phyloP scores from a whole-genome alignment of 805 yeast genomes.

The Osmozyma mogii region DNA sequence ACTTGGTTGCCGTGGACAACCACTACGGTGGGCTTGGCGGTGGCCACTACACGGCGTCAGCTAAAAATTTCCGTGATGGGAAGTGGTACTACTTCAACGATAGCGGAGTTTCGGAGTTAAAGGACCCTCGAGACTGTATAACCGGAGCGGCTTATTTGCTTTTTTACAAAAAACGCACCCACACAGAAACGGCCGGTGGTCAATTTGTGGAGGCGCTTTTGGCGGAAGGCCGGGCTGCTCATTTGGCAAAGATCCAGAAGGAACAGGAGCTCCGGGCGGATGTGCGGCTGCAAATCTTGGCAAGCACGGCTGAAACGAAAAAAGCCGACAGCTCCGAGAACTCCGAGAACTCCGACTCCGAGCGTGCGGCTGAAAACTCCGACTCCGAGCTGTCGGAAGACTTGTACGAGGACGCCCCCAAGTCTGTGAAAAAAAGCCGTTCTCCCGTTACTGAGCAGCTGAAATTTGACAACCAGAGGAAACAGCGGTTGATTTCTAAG shows the following conservation, averaged over 20 bases:
- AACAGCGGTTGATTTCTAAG: slow-evolving; percentile 13
- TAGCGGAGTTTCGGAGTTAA: slow-evolving; percentile 53
- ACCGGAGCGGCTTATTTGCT: slow-evolving; percentile 80
- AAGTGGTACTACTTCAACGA: slow-evolving; percentile 92
- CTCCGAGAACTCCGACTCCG: slow-evolving; percentile 3
- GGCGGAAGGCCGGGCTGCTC: slow-evolving; percentile 43
- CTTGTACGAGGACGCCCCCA: slow-evolving; percentile 1
- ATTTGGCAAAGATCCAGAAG: no score
- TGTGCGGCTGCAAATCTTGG: no score
- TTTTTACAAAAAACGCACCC: slow-evolving; percentile 62
- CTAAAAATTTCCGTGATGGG: slow-evolving; percentile 63
- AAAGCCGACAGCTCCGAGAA: no score
- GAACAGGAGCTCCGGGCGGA: no score
- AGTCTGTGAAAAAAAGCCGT: slow-evolving; percentile 8
- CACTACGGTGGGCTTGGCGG: slow-evolving; percentile 97
- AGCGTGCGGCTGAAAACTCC: slow-evolving; percentile 1
- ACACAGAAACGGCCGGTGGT: slow-evolving; percentile 12
- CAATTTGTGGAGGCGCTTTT: slow-evolving; percentile 18
- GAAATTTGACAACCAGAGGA: slow-evolving; percentile 12
- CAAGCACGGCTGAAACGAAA: no score
- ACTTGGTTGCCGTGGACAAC: slow-evolving; percentile 86
- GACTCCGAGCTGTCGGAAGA: slow-evolving; percentile 1
- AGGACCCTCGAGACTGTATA: slow-evolving; percentile 52
- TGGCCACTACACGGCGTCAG: slow-evolving; percentile 93
- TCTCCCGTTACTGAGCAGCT: slow-evolving; percentile 11